These are phyloP conservation scores for Sanghuangporus sanghuang DNA, from an alignment of 1,284 basidiomycete species.

Conservation along the genomic window DNA sequence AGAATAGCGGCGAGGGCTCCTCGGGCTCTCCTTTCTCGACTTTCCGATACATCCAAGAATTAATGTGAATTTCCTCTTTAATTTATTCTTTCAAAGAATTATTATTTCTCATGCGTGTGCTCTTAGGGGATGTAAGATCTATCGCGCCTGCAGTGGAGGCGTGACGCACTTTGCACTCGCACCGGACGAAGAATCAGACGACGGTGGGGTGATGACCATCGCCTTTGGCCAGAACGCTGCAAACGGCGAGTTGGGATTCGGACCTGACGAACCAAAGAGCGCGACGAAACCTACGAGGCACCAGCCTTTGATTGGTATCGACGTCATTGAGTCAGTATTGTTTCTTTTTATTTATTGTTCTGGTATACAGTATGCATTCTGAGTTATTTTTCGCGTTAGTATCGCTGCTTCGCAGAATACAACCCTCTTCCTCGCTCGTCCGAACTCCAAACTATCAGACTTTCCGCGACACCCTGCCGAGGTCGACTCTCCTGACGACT, in stretches of 20 bases:
- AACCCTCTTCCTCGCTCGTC: slow-evolving; percentile 73
- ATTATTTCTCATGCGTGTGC: slow-evolving; percentile 12
- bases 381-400: slow-evolving; percentile 32
- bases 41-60: slow-evolving; percentile 78
- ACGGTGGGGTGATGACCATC: slow-evolving; percentile 73
- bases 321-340: slow-evolving; percentile 76
- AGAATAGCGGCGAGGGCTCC: slow-evolving; percentile 87
- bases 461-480: slow-evolving; percentile 72
- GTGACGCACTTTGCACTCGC: slow-evolving; percentile 86
- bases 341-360: not conserved
- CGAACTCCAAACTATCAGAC: slow-evolving; percentile 65
- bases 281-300: slow-evolving; percentile 80
- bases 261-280: slow-evolving; percentile 76
- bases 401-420: slow-evolving; percentile 84
- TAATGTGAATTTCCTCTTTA: slow-evolving; percentile 45
- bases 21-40: slow-evolving; percentile 77
- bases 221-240: slow-evolving; percentile 82
- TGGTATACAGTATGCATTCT: not conserved
- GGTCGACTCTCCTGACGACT: slow-evolving; percentile 63
- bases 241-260: slow-evolving; percentile 81
- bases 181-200: slow-evolving; percentile 50
- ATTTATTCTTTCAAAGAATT: slow-evolving; percentile 1
- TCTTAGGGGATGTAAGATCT: slow-evolving; percentile 66
- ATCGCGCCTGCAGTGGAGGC: slow-evolving; percentile 69
- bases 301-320: slow-evolving; percentile 65